These are phyloP conservation scores for Fomitopsis schrenkii DNA, from an alignment of 1,284 basidiomycete genomes.

Conservation along the genomic window DNA sequence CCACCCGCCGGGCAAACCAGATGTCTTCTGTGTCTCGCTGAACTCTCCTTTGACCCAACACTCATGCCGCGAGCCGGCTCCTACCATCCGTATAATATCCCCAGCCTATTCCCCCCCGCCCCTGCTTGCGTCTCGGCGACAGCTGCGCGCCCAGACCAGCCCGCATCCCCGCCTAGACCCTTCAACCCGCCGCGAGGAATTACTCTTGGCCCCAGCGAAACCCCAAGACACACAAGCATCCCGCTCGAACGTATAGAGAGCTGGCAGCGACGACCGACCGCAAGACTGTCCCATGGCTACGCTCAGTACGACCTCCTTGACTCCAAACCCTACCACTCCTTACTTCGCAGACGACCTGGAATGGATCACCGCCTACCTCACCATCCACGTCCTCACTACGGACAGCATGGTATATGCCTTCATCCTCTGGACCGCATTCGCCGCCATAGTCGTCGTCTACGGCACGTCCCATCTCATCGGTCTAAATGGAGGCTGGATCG, in stretches of 20 bases:
- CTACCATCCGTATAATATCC: neutral
- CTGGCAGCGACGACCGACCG: neutral
- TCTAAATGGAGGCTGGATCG: slow-evolving; percentile 36
- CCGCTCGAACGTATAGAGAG: neutral
- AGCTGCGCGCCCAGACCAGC: neutral
- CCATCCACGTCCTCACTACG: slow-evolving; percentile 47
- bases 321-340: slow-evolving; percentile 43
- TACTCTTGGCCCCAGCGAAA: neutral
- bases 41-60: neutral
- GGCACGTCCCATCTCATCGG: slow-evolving; percentile 39
- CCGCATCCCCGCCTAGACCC: neutral
- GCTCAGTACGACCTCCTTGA: slow-evolving; percentile 16
- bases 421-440: slow-evolving; percentile 49
- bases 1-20: neutral
- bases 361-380: slow-evolving; percentile 55
- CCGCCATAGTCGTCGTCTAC: slow-evolving; percentile 35
- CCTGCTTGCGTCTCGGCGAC: neutral
- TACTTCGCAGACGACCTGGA: slow-evolving; percentile 39
- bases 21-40: neutral
- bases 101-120: neutral
- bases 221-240: neutral
- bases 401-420: slow-evolving; percentile 53
- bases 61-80: slow-evolving; percentile 2
- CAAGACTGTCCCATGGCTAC: slow-evolving; percentile 4
- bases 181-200: neutral